A percentile compares a stretch with the other conserved stretches of the same genome.
Conservation (phyloP, 305 asterid genomes). For the Plantago lanceolata region DNA sequence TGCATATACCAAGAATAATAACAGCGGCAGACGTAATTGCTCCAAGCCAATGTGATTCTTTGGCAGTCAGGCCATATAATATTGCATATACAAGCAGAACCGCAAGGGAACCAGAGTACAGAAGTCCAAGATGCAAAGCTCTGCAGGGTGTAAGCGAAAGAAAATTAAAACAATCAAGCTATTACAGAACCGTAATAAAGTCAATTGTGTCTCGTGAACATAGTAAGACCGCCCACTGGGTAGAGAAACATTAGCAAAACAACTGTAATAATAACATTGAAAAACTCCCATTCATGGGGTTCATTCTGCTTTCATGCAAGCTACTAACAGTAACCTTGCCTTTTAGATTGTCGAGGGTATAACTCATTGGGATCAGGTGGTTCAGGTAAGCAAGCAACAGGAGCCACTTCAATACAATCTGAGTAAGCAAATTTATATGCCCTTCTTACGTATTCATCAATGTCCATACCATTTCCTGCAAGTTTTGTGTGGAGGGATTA, state of each 20-base stretch:
- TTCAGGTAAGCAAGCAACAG: constrained; percentile 88
- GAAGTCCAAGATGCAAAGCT: constrained; percentile 95
- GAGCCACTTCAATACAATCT: constrained; percentile 97
- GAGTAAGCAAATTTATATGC: constrained; percentile 96
- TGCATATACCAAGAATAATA: constrained; percentile 77
- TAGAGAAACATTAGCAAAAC: constrained; percentile 4
- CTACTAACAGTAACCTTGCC: constrained; percentile 44
- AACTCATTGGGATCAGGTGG: constrained; percentile 97
- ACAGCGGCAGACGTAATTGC: constrained; percentile 94
- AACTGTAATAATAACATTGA: constrained; percentile 11
- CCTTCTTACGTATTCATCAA: constrained; percentile 95
- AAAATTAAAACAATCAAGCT: constrained; percentile 14
- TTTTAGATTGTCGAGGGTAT: constrained; percentile 89
- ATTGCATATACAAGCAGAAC: constrained; percentile 88
- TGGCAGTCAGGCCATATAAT: constrained; percentile 94
- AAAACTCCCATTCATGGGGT: constrained; percentile 3
- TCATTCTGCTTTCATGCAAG: constrained; percentile 15
- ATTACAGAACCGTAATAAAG: constrained; percentile 13
- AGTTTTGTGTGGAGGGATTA: constrained; percentile 27
- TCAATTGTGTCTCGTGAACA: not conserved
- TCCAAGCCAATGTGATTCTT: constrained; percentile 97
- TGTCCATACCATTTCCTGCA: constrained; percentile 90
- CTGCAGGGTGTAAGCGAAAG: constrained; percentile 44
- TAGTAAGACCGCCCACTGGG: constrained; percentile 7
- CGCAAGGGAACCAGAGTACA: constrained; percentile 80